Base-by-base conservation (phyloP, 768 basidiomycete genomes). In the Vararia minispora region DNA sequence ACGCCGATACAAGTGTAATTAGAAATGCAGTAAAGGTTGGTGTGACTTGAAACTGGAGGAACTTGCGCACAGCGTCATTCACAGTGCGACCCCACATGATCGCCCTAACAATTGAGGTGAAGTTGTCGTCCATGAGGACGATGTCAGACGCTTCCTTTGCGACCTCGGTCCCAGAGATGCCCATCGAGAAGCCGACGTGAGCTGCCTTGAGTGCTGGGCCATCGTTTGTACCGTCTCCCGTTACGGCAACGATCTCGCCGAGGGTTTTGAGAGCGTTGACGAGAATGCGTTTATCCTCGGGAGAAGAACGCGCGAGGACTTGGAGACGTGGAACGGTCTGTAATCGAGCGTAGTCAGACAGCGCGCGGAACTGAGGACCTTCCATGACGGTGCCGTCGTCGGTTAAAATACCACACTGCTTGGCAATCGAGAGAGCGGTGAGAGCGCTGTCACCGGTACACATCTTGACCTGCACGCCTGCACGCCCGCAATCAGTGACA, bases 321-420 rank as follows among this genome's bases (percentile, higher is more conserved):
- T 12, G 30, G 32, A 23, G 25, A 13, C 17, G 18, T 23, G n/a
- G 21, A 21, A 7, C 6, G 8, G 14, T 21, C 35, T 21, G 24
- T 6, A 18, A 27, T n/a, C 60, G 52, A 40, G 69, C 84, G 2
- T 62, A 47, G 20, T 76, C 69, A 14, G 60, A 69, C 23, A 98
- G 68, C 53, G 80, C 68, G 29, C 94, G 74, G 71, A 97, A 98
- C 4, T 79, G 69, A 1, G 92, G 91, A 0, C 94, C 91, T 56
- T 98, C 92, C 88, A 97, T 95, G 60, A 98, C 87, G 48, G 95
- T 74, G 20, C 94, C 94, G 20, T 91, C 91, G 2, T 81, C 62
- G 13, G 81, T 83, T 62, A 82, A 97, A 56, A 97, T 95, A 29
- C 92, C 91, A 52, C 92, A 97, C 52, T 98, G 91, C 1, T 72